Conservation (phyloP, 805 yeast genomes). For the Lipomyces sp. region DNA sequence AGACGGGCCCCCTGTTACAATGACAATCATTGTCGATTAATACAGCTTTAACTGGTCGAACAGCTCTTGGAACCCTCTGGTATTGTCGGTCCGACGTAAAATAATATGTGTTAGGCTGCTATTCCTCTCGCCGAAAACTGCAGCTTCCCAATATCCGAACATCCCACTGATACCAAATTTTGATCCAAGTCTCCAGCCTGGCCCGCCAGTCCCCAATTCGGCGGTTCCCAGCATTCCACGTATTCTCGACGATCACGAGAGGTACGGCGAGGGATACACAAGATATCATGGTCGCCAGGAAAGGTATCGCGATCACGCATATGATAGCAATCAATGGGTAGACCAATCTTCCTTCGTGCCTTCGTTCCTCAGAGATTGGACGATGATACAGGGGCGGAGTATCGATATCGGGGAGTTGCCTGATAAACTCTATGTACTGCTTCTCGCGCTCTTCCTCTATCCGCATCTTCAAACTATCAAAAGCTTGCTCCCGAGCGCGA, state of each 20-base stretch:
- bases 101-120: not conserved
- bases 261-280: not conserved
- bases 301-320: not conserved
- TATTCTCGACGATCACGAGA: not conserved
- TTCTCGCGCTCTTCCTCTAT: not conserved
- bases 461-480: not conserved
- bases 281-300: not conserved
- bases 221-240: not conserved
- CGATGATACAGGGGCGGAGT: not conserved
- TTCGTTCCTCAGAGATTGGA: not conserved
- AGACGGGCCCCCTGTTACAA: too few species aligned
- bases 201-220: not conserved
- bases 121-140: too few species aligned
- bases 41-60: not conserved
- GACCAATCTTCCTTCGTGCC: not conserved
- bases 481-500: not conserved
- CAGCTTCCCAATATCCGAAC: not conserved
- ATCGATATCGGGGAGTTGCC: slow-evolving; percentile 2
- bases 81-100: not conserved
- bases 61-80: too few species aligned
- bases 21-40: too few species aligned
- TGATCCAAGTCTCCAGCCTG: not conserved
- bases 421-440: not conserved
- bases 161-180: not conserved
- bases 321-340: not conserved